phyloP scores from a whole-genome alignment of 805 yeast species.

The Sugiyamaella americana region DNA sequence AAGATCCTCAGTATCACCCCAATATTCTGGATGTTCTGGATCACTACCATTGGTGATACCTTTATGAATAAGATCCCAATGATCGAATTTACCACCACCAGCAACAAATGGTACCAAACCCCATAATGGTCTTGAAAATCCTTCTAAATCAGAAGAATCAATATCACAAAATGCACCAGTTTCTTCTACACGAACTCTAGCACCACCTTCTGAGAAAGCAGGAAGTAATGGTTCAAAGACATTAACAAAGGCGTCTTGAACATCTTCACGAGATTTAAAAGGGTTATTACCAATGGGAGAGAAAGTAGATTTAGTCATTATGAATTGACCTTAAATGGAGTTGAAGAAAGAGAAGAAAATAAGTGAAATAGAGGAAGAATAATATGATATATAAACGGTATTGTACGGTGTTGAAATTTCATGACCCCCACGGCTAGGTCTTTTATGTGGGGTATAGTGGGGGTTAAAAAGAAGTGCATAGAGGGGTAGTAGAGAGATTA shows the following conservation, averaged over 20 bases:
- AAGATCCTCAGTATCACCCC: conserved; percentile 25
- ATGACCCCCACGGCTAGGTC: too few species aligned
- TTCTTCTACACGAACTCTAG: conserved; percentile 12
- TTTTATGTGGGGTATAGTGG: too few species aligned
- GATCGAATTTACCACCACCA: conserved; percentile 20
- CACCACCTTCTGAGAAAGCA: conserved; percentile 12
- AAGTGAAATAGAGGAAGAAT: too few species aligned
- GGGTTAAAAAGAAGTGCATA: too few species aligned
- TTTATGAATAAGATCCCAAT: conserved; percentile 21
- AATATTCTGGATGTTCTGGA: conserved; percentile 25
- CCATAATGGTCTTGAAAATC: conserved; percentile 29
- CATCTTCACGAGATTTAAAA: conserved; percentile 8
- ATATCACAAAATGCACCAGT: conserved; percentile 18
- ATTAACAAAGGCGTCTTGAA: conserved; percentile 9
- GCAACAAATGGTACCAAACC: conserved; percentile 25
- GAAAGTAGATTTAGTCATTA: background rate
- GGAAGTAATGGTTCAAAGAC: conserved; percentile 13
- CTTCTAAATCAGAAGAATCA: conserved; percentile 27
- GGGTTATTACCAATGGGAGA: conserved; percentile 9
- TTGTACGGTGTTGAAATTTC: too few species aligned
- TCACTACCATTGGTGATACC: conserved; percentile 27
- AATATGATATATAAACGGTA: too few species aligned
- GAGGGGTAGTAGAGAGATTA: too few species aligned
- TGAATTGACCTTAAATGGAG: too few species aligned
- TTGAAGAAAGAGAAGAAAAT: too few species aligned